A percentile compares a stretch with the other conserved stretches of the same genome.
Evolutionary conservation across 306 rosid genomes (phyloP).

Genomic region (Psophocarpus tetragonolobus): DNA sequence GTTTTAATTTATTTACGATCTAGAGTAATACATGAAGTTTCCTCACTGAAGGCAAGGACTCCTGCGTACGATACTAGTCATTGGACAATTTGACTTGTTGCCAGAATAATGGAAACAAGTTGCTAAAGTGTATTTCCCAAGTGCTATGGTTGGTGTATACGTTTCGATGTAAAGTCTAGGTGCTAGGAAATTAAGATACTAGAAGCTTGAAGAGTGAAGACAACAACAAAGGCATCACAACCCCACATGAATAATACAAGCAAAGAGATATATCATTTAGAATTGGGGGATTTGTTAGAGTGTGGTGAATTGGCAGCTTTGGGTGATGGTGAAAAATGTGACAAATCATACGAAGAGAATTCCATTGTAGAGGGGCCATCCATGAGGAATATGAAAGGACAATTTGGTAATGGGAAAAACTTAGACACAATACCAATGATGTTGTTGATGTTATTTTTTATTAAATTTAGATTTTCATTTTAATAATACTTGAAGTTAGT

Average conservation of each 20-base stretch:
- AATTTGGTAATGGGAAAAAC: slow-evolving; percentile 31
- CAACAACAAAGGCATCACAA: slow-evolving; percentile 25
- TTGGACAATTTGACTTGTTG: slow-evolving; percentile 32
- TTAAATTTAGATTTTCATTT: too few species aligned
- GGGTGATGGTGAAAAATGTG: slow-evolving; percentile 5
- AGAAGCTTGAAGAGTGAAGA: slow-evolving; percentile 9
- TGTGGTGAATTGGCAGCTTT: slow-evolving; percentile 1
- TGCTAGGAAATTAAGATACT: slow-evolving; percentile 10
- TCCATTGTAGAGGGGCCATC: slow-evolving; percentile 1
- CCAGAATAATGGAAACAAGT: slow-evolving; percentile 38
- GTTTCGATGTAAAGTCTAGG: slow-evolving; percentile 27
- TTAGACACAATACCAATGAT: too few species aligned
- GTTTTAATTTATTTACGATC: neutral
- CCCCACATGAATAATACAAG: neutral
- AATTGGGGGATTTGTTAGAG: neutral
- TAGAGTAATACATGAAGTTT: neutral
- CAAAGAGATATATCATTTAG: neutral
- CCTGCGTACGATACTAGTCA: neutral
- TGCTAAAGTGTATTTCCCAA: slow-evolving; percentile 26
- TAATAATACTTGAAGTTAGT: too few species aligned
- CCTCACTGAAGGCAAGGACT: slow-evolving; percentile 8
- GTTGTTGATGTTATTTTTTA: too few species aligned
- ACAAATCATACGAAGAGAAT: slow-evolving; percentile 8
- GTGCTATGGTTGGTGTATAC: slow-evolving; percentile 22
- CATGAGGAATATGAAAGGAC: slow-evolving; percentile 15